Conservation (phyloP, 352 stramenopile genomes). For the Vaucheria bursata region DNA sequence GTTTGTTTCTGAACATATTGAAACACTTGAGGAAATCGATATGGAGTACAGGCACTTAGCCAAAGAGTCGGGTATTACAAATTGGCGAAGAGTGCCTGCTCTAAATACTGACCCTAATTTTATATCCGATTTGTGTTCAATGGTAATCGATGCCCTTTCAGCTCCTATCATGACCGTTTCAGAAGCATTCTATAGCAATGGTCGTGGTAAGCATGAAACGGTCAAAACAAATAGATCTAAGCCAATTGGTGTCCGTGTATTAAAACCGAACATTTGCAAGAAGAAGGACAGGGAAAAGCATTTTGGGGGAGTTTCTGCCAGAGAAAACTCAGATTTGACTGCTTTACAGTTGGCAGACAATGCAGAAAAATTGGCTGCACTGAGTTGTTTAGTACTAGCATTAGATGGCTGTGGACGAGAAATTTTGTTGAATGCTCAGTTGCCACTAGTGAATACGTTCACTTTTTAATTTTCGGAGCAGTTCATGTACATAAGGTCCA, state of each 20-base stretch:
- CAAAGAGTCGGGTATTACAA: conserved; percentile 59
- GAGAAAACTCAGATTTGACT: not conserved
- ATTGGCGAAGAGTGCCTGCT: conserved; percentile 62
- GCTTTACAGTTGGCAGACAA: not conserved
- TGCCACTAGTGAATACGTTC: not conserved
- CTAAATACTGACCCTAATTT: conserved; percentile 89
- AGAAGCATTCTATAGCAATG: conserved; percentile 21
- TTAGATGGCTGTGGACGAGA: conserved; percentile 4
- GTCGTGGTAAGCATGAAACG: not conserved
- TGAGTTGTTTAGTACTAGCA: not conserved
- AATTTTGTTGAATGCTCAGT: not conserved
- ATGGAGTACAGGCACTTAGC: conserved; percentile 96
- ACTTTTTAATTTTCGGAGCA: no score
- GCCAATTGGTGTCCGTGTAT: not conserved
- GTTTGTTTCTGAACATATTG: conserved; percentile 98
- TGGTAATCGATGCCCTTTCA: conserved; percentile 82
- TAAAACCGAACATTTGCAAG: no score
- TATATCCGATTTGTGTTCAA: conserved; percentile 89
- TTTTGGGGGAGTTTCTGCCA: not conserved
- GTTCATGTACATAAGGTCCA: no score
- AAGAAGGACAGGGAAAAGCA: no score
- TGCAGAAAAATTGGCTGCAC: not conserved
- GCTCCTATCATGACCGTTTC: conserved; percentile 51
- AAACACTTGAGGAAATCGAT: conserved; percentile 99
- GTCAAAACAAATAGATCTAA: not conserved